A percentile compares a stretch with the other conserved stretches of the same genome.
phyloP scores from a whole-genome alignment of 352 stramenopile genomes.

The Globisporangium middletonii region DNA sequence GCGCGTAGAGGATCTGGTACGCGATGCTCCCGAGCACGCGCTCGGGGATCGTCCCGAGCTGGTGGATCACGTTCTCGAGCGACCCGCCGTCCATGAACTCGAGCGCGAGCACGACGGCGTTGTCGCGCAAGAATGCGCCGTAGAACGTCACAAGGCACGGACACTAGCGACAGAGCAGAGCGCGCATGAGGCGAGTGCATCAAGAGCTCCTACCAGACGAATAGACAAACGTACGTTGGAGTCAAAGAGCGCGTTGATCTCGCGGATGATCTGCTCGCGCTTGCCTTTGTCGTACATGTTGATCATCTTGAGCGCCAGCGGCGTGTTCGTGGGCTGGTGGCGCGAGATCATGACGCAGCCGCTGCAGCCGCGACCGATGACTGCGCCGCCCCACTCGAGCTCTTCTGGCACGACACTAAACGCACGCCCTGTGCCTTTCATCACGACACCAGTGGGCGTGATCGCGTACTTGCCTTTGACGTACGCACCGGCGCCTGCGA shows the following conservation, averaged over 20 bases:
- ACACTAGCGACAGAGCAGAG: slow-evolving; percentile 23
- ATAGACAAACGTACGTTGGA: slow-evolving; percentile 30
- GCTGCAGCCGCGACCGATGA: slow-evolving; percentile 71
- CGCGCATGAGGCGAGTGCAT: neutral
- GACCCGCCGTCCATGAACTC: slow-evolving; percentile 94
- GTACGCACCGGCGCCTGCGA: slow-evolving; percentile 59
- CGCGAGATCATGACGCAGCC: slow-evolving; percentile 61
- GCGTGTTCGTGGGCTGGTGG: slow-evolving; percentile 67
- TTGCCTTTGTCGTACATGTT: slow-evolving; percentile 86
- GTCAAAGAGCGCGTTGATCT: slow-evolving; percentile 87
- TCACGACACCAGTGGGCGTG: slow-evolving; percentile 69
- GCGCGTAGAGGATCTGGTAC: slow-evolving; percentile 92
- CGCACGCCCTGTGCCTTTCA: slow-evolving; percentile 72
- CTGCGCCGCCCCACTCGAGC: slow-evolving; percentile 64
- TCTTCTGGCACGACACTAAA: slow-evolving; percentile 76
- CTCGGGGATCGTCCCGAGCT: slow-evolving; percentile 84
- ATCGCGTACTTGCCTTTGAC: slow-evolving; percentile 82
- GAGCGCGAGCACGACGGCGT: slow-evolving; percentile 86
- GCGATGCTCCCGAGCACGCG: slow-evolving; percentile 84
- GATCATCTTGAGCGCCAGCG: slow-evolving; percentile 85
- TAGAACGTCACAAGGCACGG: slow-evolving; percentile 88
- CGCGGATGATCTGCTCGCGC: slow-evolving; percentile 82
- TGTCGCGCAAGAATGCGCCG: slow-evolving; percentile 86
- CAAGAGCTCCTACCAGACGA: too few species aligned
- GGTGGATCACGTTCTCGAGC: slow-evolving; percentile 83